phyloP scores from a whole-genome alignment of 352 stramenopile species.

The Halophytophthora batemanensis region DNA sequence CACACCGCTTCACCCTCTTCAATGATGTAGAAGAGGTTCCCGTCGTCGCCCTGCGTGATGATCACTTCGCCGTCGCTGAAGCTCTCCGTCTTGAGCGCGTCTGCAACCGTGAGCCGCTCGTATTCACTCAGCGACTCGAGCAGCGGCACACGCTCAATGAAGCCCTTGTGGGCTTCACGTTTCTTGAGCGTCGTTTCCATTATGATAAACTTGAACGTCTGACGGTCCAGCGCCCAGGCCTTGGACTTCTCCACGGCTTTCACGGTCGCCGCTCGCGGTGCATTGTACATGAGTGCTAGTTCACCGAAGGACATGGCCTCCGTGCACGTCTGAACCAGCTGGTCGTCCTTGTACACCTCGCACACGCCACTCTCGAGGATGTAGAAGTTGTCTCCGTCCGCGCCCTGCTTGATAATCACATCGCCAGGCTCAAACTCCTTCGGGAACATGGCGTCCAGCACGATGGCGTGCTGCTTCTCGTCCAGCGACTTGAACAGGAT shows the following conservation, averaged over 20 bases:
- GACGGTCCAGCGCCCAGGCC: slow-evolving; percentile 89
- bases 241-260: slow-evolving; percentile 90
- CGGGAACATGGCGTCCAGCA: slow-evolving; percentile 85
- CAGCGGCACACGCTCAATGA: slow-evolving; percentile 88
- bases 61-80: slow-evolving; percentile 89
- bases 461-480: slow-evolving; percentile 84
- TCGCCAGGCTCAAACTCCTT: slow-evolving; percentile 76
- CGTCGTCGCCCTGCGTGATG: slow-evolving; percentile 86
- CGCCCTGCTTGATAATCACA: slow-evolving; percentile 89
- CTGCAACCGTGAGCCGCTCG: slow-evolving; percentile 88
- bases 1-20: slow-evolving; percentile 77
- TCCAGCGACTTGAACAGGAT: slow-evolving; percentile 90
- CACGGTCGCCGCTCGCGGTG: slow-evolving; percentile 93
- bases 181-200: slow-evolving; percentile 91
- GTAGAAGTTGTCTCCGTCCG: slow-evolving; percentile 94
- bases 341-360: slow-evolving; percentile 86
- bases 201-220: slow-evolving; percentile 91
- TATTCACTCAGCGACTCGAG: slow-evolving; percentile 89
- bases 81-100: slow-evolving; percentile 76
- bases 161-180: slow-evolving; percentile 82
- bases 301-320: slow-evolving; percentile 94
- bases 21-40: slow-evolving; percentile 91
- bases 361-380: slow-evolving; percentile 92
- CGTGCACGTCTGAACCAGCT: slow-evolving; percentile 87
- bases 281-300: slow-evolving; percentile 97